A percentile compares a stretch with the other conserved stretches of the same genome.
Conservation (phyloP, 2,329 filamentous ascomycete species). For the Pseudodiploospora longispora region DNA sequence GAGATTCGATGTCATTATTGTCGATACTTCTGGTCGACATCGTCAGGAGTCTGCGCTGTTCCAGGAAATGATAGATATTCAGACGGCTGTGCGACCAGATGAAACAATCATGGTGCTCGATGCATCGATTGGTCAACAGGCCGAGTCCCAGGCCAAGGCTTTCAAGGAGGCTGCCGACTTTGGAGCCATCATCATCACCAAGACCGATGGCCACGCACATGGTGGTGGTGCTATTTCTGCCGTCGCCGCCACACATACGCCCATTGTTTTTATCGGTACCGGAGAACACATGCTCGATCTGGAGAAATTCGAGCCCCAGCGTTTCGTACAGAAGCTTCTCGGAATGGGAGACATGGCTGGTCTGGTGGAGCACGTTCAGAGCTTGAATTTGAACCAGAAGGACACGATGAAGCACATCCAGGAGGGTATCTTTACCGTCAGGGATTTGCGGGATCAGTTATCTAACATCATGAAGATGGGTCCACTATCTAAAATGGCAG, state of each 20-base stretch:
- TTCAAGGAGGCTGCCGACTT: conserved; percentile 98
- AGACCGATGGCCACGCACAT: conserved; percentile 91
- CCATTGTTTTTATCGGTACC: conserved; percentile 96
- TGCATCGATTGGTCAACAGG: conserved; percentile 91
- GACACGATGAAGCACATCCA: conserved; percentile 99
- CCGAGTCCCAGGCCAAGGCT: conserved; percentile 86
- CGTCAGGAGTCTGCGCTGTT: conserved; percentile 92
- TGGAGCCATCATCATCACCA: conserved; percentile 97
- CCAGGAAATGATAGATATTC: conserved; percentile 96
- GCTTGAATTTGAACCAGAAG: conserved; percentile 91
- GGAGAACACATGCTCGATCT: conserved; percentile 96
- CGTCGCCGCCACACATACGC: conserved; percentile 90
- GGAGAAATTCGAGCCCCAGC: conserved; percentile 84
- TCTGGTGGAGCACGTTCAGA: conserved; percentile 92
- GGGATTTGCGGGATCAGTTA: conserved; percentile 89
- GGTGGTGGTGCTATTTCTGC: conserved; percentile 97
- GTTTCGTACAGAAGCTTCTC: conserved; percentile 87
- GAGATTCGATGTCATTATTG: conserved; percentile 95
- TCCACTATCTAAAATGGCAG: conserved; percentile 90
- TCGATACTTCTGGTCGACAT: conserved; percentile 93
- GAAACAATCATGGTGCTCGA: conserved; percentile 99
- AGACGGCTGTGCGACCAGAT: conserved; percentile 79
- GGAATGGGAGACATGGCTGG: conserved; percentile 98
- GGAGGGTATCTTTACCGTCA: conserved; percentile 91
- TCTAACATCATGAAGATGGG: conserved; percentile 99